Conservation (phyloP, 345 rosid genomes). For the Brassica carinata region DNA sequence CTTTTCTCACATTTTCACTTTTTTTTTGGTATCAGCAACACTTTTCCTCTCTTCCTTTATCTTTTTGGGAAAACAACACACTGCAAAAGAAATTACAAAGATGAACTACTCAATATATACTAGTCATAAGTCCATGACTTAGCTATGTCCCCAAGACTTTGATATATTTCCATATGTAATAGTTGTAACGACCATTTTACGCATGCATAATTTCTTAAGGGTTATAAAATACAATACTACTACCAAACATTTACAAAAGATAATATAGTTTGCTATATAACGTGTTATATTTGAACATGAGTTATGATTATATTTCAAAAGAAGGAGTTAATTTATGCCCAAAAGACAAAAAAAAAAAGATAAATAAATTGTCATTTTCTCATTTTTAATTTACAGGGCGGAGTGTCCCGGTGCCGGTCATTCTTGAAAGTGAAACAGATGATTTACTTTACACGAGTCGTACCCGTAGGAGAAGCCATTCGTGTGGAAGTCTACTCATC, state of each 20-base stretch:
- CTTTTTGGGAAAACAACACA: not conserved
- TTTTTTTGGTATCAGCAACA: not conserved
- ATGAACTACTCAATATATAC: not conserved
- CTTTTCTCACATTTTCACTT: not conserved
- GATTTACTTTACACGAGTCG: constrained; percentile 7
- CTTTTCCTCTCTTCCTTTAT: constrained; percentile 14
- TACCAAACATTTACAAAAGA: not conserved
- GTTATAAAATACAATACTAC: not conserved
- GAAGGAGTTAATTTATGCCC: not conserved
- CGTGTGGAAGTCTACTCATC: constrained; percentile 31
- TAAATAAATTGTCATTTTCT: constrained; percentile 1
- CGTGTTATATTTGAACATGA: not conserved
- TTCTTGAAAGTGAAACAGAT: constrained; percentile 7
- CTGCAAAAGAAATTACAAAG: not conserved
- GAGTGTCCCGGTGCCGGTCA: not conserved
- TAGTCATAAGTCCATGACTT: not conserved
- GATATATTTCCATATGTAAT: not conserved
- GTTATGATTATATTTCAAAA: not conserved
- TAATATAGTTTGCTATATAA: not conserved
- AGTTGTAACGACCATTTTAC: not conserved
- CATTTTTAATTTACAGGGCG: constrained; percentile 2
- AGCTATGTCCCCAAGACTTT: not conserved
- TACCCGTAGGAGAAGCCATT: not conserved
- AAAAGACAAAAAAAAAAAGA: not conserved
- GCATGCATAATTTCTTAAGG: not conserved